Evolutionary conservation across 495 filamentous ascomycete species (phyloP), one percentile per base, ranked within the genome.

Genomic region (Xylaria scruposa): DNA sequence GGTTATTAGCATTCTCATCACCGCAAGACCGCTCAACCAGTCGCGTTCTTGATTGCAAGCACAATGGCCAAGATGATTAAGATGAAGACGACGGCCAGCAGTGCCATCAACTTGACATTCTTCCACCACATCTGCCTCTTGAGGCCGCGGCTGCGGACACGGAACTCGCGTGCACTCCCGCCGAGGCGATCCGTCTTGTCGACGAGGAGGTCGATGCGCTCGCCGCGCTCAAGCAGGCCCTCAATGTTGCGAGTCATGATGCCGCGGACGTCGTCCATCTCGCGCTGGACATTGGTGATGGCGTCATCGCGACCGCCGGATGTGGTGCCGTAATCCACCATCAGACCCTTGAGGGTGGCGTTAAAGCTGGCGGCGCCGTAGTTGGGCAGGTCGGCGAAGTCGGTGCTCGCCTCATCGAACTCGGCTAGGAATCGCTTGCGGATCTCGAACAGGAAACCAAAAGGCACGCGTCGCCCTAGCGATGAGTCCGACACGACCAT

Each of bases 161-260:
- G 82, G 79, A 98, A 98, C 83, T 98, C 95, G 78, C 91, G 87
- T 70, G 95, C 94, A 79, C 88, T 93, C 8, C 91, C 92, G 12
- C 94, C 94, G 61, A 98, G 78, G 71, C 94, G 85, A 78, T 97
- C 95, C 71, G 97, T 99, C 90, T 98, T 99, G 78, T 98, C 95
- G 40, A 99, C 95, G 68, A 99, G 84, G 78, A 97, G 78, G 85
- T 98, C 94, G 75, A 99, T 97, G 74, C 95, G 87, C 86, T 98
- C 96, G 21, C 96, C 96, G 3, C 96, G 85, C 88, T 99, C 96
- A 60, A 99, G 80, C 75, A 99, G 89, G 68, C 94, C 86, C 88
- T 99, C 96, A 75, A 99, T 99, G 82, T 98, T 99, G 84, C 97
- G 90, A 67, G 95, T 97, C 96, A 99, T 99, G 78, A 99, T 97